Percentiles rank a stretch among this genome's conserved stretches.
Conservation (phyloP, 192 early-diverging fungal genomes). For the Paraglomus occultum region DNA sequence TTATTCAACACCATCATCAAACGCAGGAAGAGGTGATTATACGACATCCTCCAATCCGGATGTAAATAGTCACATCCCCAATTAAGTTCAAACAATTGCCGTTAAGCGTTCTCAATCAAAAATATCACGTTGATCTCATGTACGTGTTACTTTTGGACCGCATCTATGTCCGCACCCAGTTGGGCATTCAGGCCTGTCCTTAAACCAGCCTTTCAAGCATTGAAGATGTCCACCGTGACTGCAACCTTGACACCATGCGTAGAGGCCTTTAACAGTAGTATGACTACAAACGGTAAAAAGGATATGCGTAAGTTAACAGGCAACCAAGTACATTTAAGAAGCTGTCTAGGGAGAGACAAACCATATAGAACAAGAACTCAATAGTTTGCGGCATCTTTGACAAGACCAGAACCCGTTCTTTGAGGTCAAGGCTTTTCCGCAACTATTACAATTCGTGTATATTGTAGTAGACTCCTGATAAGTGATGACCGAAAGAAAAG, state of each 20-base stretch:
- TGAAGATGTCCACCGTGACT: conserved; percentile 77
- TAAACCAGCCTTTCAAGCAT: conserved; percentile 73
- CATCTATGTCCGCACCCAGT: conserved; percentile 77
- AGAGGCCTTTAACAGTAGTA: conserved; percentile 67
- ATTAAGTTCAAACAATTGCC: too few species aligned
- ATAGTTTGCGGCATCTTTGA: conserved; percentile 61
- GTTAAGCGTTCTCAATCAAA: too few species aligned
- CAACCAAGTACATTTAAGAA: neutral
- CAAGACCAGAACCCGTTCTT: conserved; percentile 61
- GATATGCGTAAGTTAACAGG: neutral
- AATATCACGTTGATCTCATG: too few species aligned
- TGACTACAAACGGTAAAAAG: conserved; percentile 47
- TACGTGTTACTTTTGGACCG: conserved; percentile 35
- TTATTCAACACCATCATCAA: too few species aligned
- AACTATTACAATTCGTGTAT: conserved; percentile 65
- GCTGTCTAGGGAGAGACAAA: conserved; percentile 28
- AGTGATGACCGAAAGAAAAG: neutral
- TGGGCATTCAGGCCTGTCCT: conserved; percentile 56
- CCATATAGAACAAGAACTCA: conserved; percentile 71
- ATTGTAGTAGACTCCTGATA: conserved; percentile 70
- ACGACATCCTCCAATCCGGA: too few species aligned
- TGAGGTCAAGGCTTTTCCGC: conserved; percentile 56
- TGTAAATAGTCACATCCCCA: too few species aligned
- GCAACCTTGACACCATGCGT: conserved; percentile 79
- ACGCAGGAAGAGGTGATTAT: too few species aligned